A percentile compares a stretch with the other conserved stretches of the same genome.
Evolutionary conservation across 345 rosid genomes (phyloP).

Genomic region (Turritis glabra): DNA sequence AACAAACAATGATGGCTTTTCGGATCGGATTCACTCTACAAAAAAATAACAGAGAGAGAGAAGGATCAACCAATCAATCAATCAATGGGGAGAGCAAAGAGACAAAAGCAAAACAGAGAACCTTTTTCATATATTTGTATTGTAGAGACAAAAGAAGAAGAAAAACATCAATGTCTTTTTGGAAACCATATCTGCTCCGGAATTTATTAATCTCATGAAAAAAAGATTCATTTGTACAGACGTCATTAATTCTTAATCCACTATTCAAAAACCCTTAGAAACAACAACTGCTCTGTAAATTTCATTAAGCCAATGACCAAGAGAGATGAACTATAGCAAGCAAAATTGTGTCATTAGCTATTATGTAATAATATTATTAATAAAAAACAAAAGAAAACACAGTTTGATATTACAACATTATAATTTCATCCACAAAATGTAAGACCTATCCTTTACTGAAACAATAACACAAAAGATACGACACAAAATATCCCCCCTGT

Average conservation of each 20-base stretch:
- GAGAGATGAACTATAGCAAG: background rate
- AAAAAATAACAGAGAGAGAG: slow-evolving; percentile 4
- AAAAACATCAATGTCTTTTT: slow-evolving; percentile 1
- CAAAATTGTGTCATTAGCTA: background rate
- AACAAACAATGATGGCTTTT: slow-evolving; percentile 28
- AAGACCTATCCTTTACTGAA: slow-evolving; percentile 29
- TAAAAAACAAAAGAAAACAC: slow-evolving; percentile 23
- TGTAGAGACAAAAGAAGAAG: slow-evolving; percentile 7
- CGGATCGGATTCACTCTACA: slow-evolving; percentile 5
- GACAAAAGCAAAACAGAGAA: slow-evolving; percentile 11
- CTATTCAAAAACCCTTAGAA: background rate
- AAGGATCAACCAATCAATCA: slow-evolving; percentile 6
- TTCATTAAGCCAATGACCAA: background rate
- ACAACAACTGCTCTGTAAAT: background rate
- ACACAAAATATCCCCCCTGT: slow-evolving; percentile 15
- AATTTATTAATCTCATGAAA: background rate
- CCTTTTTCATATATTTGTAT: slow-evolving; percentile 26
- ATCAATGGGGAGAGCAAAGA: slow-evolving; percentile 7
- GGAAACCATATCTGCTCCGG: slow-evolving; percentile 15
- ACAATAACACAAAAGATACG: slow-evolving; percentile 33
- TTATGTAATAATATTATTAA: background rate
- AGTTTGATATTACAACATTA: slow-evolving; percentile 19
- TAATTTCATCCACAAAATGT: slow-evolving; percentile 26
- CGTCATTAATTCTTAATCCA: background rate
- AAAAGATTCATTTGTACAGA: slow-evolving; percentile 27